Evolutionary conservation across 805 yeast species (phyloP), one percentile per base, ranked within the genome.

Genomic region (Pichia heedii): DNA sequence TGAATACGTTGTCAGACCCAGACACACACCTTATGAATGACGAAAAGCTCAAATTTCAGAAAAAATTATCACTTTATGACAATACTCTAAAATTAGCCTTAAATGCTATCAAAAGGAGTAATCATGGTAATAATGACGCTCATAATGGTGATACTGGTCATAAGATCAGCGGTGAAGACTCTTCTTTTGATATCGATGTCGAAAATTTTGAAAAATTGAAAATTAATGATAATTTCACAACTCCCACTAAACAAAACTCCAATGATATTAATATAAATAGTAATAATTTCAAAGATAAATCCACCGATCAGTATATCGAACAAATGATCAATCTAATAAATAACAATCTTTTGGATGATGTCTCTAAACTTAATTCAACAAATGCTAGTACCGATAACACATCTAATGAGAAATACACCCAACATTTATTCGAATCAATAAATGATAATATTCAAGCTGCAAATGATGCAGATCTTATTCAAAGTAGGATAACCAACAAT

Each of bases 231-330:
- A 33, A 38, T 9, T 34, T 38, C 5, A 34, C 45, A 2, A 27
- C 34, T 15, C 30, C 45, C n/a, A n/a, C n/a, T n/a, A n/a, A n/a
- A n/a, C n/a, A 16, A 13, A 4, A 32, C 16, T 16, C 16, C 8
- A 13, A 15, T 32, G 18, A 35, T 33, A 21, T 15, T 22, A 4
- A 22, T 24, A 26, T 10, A 36, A 16, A 16, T 7, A 18, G 22
- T 8, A 22, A 15, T 22, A 8, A 3, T 8, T 26, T 26, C 32
- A 21, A n/a, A 13, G 16, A 20, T 22, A 32, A 18, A 33, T 43
- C 53, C 19, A 51, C 56, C 3, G 56, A 56, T 43, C 50, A 51
- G 21, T 53, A 54, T 32, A 49, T 54, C 12, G 54, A 53, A 39
- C 53, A 54, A 22, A 49, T 54, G 53, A 55, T 51, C 29, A 47